Evolutionary conservation across 495 filamentous ascomycete species (phyloP), one percentile per base, ranked within the genome.

Genomic region (Penicillium steckii): DNA sequence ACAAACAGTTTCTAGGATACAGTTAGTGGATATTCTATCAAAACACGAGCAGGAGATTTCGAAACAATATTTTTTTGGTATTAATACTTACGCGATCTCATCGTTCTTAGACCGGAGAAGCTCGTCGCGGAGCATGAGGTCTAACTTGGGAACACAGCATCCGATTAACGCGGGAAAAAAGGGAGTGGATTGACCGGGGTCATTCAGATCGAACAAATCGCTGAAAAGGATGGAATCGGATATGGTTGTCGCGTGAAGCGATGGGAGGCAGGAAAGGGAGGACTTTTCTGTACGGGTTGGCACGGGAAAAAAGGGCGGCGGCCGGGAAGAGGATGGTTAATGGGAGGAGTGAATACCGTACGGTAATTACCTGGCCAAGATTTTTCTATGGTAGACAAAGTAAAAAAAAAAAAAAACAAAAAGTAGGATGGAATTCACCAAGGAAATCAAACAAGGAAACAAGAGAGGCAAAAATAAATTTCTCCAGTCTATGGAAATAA

Each of bases 1-100:
- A 72, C 75, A 84, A 79, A 80, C 85, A 86, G 77, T 79, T 82
- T 78, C 88, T 92, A 67, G 48, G 17, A 30, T 8, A 66, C 72
- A 68, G 71, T 66, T 66, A 77, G 68, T 65, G 57, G 68, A 46
- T 57, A 58, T 55, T 57, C 46, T 27, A 57, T 55, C 63, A 33
- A 42, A 56, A 52, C 40, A 25, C n/a, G 17, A 15, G 12, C 6
- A 6, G 61, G 48, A 50, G 37, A 45, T 13, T 52, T 52, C 57
- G 46, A 51, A 57, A 50, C 38, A 32, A 30, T 19, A 25, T 46
- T 50, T 57, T 55, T 44, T 44, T 30, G 19, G 44, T 68, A 68
- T 64, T 61, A 66, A 65, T 66, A 81, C 80, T 69, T 75, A 85
- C 81, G 78, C 72, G 73, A 82, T 79, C 74, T 83, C 80, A 74